phyloP scores from a whole-genome alignment of 805 yeast species.

The Wickerhamiella vanderwaltii region DNA sequence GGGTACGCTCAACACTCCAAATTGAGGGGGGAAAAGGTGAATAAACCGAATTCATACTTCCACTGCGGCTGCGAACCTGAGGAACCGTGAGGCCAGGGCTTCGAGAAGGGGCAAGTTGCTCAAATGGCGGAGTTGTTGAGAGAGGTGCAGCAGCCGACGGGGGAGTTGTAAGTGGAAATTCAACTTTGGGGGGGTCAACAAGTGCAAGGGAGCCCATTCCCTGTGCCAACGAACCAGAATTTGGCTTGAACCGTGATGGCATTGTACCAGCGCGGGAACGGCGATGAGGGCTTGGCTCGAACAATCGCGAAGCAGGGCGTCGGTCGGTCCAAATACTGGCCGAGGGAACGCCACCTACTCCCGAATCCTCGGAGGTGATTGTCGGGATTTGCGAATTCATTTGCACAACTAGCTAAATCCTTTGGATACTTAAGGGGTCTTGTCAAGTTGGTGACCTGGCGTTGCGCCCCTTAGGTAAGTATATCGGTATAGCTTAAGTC shows the following conservation, averaged over 20 bases:
- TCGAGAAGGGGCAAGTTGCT: slow-evolving; percentile 3
- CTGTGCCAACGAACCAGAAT: slow-evolving; percentile 15
- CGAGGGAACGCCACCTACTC: not conserved
- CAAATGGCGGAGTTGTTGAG: slow-evolving; percentile 1
- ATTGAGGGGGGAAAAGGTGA: slow-evolving; percentile 17
- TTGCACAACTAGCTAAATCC: not conserved
- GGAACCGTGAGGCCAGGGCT: slow-evolving; percentile 8
- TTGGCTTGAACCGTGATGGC: slow-evolving; percentile 45
- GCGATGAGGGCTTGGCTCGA: slow-evolving; percentile 27
- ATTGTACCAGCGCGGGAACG: slow-evolving; percentile 71
- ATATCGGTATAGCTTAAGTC: not conserved
- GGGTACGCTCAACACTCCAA: slow-evolving; percentile 14
- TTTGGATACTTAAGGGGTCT: not conserved
- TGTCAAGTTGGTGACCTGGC: slow-evolving; percentile 9
- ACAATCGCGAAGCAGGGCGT: slow-evolving; percentile 12
- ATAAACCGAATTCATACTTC: slow-evolving; percentile 11
- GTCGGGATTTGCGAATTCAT: slow-evolving; percentile 6
- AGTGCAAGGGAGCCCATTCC: slow-evolving; percentile 27
- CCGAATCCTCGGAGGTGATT: not conserved
- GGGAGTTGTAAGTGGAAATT: slow-evolving; percentile 13
- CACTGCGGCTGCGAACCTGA: slow-evolving; percentile 12
- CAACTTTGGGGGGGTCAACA: slow-evolving; percentile 18
- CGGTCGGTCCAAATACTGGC: slow-evolving; percentile 14
- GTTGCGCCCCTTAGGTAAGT: not conserved
- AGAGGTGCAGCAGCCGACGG: not conserved